Percentiles rank a stretch among this genome's conserved stretches.
These are phyloP conservation scores for Phaseolus coccineus DNA, from an alignment of 331 rosid species.

Conservation along the genomic window DNA sequence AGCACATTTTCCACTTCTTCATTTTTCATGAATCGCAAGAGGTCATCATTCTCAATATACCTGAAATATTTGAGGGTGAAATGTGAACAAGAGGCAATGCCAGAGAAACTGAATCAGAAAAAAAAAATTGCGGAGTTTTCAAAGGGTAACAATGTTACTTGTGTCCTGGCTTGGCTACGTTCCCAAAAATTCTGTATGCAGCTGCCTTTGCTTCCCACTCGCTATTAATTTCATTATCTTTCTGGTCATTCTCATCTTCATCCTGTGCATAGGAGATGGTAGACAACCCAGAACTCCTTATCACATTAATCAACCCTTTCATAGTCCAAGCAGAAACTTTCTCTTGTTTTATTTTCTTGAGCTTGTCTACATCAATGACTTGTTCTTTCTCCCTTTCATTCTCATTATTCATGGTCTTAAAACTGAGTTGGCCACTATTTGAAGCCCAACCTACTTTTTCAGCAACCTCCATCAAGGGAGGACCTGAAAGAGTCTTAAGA, in stretches of 20 bases:
- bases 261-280: constrained; percentile 63
- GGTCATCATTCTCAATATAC: constrained; percentile 82
- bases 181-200: constrained; percentile 68
- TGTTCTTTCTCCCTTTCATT: constrained; percentile 61
- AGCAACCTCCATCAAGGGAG: constrained; percentile 72
- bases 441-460: constrained; percentile 51
- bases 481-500: constrained; percentile 76
- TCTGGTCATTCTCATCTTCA: constrained; percentile 59
- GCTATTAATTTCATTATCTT: constrained; percentile 67
- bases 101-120: constrained; percentile 27
- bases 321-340: constrained; percentile 93
- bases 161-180: constrained; percentile 72
- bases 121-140: not conserved
- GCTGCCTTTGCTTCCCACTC: constrained; percentile 89
- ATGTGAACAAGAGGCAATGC: constrained; percentile 39
- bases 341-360: constrained; percentile 74
- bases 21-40: constrained; percentile 68
- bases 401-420: constrained; percentile 51
- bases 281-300: constrained; percentile 73
- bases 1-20: constrained; percentile 75
- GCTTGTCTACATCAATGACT: constrained; percentile 85
- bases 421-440: constrained; percentile 61
- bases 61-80: constrained; percentile 46
- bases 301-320: constrained; percentile 75
- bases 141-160: constrained; percentile 56